Percentiles rank a stretch among this genome's conserved stretches.
These are phyloP conservation scores for Narthecium ossifragum DNA, from an alignment of 106 monocot species.

Conservation along the genomic window DNA sequence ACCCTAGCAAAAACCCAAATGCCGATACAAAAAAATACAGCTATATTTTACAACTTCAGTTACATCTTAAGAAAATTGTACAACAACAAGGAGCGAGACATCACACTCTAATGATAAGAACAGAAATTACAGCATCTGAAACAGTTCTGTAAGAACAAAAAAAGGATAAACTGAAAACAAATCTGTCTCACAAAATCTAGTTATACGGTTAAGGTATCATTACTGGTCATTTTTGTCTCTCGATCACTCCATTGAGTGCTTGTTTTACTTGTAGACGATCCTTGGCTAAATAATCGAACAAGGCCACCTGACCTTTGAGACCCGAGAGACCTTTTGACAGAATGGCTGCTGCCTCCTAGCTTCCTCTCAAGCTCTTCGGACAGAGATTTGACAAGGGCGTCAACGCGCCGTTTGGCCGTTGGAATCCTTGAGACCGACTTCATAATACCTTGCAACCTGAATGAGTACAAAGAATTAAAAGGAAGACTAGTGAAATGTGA, in stretches of 20 bases:
- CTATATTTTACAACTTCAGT: too few relatives aligned
- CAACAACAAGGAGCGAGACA: too few relatives aligned
- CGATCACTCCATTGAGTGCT: constrained; percentile 17
- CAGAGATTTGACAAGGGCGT: constrained; percentile 54
- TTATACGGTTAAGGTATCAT: not conserved
- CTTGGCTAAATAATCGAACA: constrained; percentile 42
- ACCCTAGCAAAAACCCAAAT: too few relatives aligned
- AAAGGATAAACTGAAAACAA: not conserved
- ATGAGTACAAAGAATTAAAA: too few relatives aligned
- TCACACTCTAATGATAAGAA: too few relatives aligned
- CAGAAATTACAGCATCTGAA: too few relatives aligned
- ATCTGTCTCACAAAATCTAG: too few relatives aligned
- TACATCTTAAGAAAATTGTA: too few relatives aligned
- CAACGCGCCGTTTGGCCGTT: constrained; percentile 61
- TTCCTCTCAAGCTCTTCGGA: constrained; percentile 65
- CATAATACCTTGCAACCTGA: constrained; percentile 80
- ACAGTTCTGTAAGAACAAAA: too few relatives aligned
- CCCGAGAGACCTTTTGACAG: constrained; percentile 18
- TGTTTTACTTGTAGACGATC: constrained; percentile 32
- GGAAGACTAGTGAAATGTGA: too few relatives aligned
- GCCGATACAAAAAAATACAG: too few relatives aligned
- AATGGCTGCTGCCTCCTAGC: constrained; percentile 32
- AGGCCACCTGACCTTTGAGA: constrained; percentile 25
- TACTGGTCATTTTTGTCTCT: not conserved
- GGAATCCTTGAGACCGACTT: constrained; percentile 91